Percentiles rank a stretch among this genome's conserved stretches.
phyloP scores from a whole-genome alignment of 805 yeast genomes.

The Henningerozyma blattae region DNA sequence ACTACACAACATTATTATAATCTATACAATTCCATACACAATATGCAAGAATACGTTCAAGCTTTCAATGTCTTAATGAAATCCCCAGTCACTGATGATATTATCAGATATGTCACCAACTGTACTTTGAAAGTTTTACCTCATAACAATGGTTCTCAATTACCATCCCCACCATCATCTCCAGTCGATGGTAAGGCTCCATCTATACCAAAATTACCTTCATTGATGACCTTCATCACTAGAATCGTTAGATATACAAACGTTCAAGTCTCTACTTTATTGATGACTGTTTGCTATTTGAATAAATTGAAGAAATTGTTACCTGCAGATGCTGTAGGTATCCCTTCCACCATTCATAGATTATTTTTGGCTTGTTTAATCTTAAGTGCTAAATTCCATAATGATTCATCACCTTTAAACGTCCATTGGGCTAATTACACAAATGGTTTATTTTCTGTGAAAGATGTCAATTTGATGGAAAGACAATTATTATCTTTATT shows the following conservation, averaged over 20 bases:
- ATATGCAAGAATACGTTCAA: constrained; percentile 27
- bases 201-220: constrained; percentile 31
- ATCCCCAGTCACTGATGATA: constrained; percentile 62
- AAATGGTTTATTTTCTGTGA: constrained; percentile 54
- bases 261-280: constrained; percentile 69
- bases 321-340: constrained; percentile 63
- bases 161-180: constrained; percentile 27
- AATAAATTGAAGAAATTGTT: constrained; percentile 46
- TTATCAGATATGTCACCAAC: constrained; percentile 58
- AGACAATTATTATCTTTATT: constrained; percentile 56
- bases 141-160: constrained; percentile 23
- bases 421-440: constrained; percentile 72
- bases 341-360: constrained; percentile 72
- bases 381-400: constrained; percentile 60
- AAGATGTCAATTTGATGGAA: constrained; percentile 73
- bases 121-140: constrained; percentile 58
- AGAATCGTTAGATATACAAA: constrained; percentile 62
- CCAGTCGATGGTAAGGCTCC: constrained; percentile 7
- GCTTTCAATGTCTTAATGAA: constrained; percentile 48
- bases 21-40: too few relatives aligned
- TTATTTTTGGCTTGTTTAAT: constrained; percentile 65
- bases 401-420: constrained; percentile 70
- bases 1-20: too few relatives aligned
- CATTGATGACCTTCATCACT: constrained; percentile 63
- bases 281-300: constrained; percentile 60